phyloP scores from a whole-genome alignment of 768 basidiomycete species.

The Amanita subjunquillea region DNA sequence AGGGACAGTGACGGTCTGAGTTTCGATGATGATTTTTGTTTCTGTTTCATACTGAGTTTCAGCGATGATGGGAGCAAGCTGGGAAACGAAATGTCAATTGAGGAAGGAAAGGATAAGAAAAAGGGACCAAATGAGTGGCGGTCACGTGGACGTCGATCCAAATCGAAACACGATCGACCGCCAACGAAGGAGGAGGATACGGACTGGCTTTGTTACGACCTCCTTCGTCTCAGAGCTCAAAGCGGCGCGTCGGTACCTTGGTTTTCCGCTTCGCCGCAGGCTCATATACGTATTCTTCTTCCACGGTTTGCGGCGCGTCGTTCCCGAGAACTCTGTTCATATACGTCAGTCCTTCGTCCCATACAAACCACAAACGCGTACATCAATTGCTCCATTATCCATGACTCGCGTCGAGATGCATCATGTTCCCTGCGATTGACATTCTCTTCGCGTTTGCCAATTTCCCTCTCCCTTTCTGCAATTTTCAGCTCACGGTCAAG shows the following conservation, averaged over 20 bases:
- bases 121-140: slow-evolving; percentile 18
- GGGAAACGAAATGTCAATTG: slow-evolving; percentile 19
- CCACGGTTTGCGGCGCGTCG: slow-evolving; percentile 52
- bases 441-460: slow-evolving; percentile 75
- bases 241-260: slow-evolving; percentile 91
- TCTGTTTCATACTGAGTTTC: slow-evolving; percentile 43
- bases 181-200: slow-evolving; percentile 74
- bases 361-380: slow-evolving; percentile 24
- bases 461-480: slow-evolving; percentile 78
- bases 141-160: slow-evolving; percentile 34
- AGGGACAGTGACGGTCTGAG: slow-evolving; percentile 59
- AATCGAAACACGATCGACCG: slow-evolving; percentile 25
- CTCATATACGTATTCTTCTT: slow-evolving; percentile 79
- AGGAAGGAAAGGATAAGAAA: neutral
- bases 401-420: slow-evolving; percentile 74
- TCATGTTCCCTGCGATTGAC: slow-evolving; percentile 84
- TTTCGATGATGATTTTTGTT: slow-evolving; percentile 57
- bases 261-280: slow-evolving; percentile 65
- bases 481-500: slow-evolving; percentile 81
- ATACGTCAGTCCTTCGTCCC: neutral
- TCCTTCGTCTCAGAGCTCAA: slow-evolving; percentile 95
- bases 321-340: slow-evolving; percentile 52
- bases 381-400: slow-evolving; percentile 94
- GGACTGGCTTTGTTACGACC: slow-evolving; percentile 55
- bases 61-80: slow-evolving; percentile 35